phyloP scores from a whole-genome alignment of 805 yeast genomes.

The Candida nemodendra region DNA sequence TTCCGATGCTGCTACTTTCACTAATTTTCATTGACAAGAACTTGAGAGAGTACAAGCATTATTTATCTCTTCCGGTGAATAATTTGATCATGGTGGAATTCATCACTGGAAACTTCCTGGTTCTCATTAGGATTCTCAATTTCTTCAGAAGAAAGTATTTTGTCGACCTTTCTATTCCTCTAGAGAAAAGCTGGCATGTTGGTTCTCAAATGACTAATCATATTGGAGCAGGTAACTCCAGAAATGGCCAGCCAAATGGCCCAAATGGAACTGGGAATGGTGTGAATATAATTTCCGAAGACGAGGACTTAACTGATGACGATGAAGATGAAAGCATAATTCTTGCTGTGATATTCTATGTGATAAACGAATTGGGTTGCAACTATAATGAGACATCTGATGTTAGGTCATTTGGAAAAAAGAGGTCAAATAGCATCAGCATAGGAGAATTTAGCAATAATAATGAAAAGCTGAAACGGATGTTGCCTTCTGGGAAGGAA shows the following conservation, averaged over 20 bases:
- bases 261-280: slow-evolving; percentile 1
- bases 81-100: slow-evolving; percentile 36
- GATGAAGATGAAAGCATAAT: slow-evolving; percentile 30
- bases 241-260: slow-evolving; percentile 2
- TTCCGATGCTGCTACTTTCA: slow-evolving; percentile 45
- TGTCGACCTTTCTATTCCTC: slow-evolving; percentile 21
- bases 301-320: slow-evolving; percentile 17
- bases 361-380: slow-evolving; percentile 29
- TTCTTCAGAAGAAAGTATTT: slow-evolving; percentile 29
- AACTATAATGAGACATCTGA: slow-evolving; percentile 9
- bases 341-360: slow-evolving; percentile 28
- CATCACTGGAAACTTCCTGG: slow-evolving; percentile 47
- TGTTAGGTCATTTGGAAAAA: slow-evolving; percentile 7
- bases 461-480: slow-evolving; percentile 24
- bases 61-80: slow-evolving; percentile 33
- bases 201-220: slow-evolving; percentile 11
- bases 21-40: slow-evolving; percentile 27
- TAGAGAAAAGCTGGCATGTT: slow-evolving; percentile 23
- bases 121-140: slow-evolving; percentile 42
- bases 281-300: slow-evolving; percentile 12
- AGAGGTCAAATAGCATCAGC: slow-evolving; percentile 26
- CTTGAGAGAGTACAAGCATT: slow-evolving; percentile 29
- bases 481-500: slow-evolving; percentile 12
- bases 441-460: slow-evolving; percentile 30
- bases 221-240: slow-evolving; percentile 4